Evolutionary conservation across 257 asterid genomes (phyloP).

Genomic region (Forsythia viridissima): DNA sequence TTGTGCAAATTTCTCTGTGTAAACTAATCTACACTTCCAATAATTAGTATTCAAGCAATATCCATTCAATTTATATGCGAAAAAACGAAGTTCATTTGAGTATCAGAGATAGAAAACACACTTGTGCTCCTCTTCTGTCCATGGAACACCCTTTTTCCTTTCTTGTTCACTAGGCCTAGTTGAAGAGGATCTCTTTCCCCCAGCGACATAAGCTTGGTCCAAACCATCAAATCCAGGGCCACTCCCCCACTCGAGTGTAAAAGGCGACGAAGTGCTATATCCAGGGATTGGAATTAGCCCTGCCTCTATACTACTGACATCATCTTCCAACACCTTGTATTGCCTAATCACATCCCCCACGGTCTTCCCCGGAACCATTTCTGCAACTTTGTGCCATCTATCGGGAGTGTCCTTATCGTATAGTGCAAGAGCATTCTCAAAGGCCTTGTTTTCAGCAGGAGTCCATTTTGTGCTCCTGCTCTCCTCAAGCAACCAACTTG

Average conservation of each 20-base stretch:
- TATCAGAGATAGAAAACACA: slow-evolving; percentile 34
- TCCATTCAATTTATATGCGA: background rate
- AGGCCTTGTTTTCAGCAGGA: slow-evolving; percentile 78
- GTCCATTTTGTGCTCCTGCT: slow-evolving; percentile 71
- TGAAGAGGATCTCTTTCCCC: slow-evolving; percentile 51
- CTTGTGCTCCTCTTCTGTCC: slow-evolving; percentile 99
- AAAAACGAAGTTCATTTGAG: background rate
- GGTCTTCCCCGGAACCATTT: slow-evolving; percentile 88
- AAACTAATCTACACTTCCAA: background rate
- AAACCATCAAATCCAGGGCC: slow-evolving; percentile 46
- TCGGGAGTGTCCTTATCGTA: slow-evolving; percentile 84
- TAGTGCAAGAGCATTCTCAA: slow-evolving; percentile 87
- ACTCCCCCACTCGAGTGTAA: slow-evolving; percentile 81
- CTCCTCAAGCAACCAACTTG: slow-evolving; percentile 63
- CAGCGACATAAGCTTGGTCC: slow-evolving; percentile 43
- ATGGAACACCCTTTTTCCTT: slow-evolving; percentile 90
- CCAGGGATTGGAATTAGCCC: slow-evolving; percentile 83
- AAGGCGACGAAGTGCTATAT: slow-evolving; percentile 56
- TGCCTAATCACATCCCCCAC: slow-evolving; percentile 77
- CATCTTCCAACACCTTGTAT: slow-evolving; percentile 79
- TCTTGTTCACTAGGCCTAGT: slow-evolving; percentile 72
- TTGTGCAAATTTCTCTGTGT: background rate
- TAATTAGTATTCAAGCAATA: background rate
- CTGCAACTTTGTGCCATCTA: slow-evolving; percentile 88
- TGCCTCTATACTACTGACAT: slow-evolving; percentile 87